Percentiles rank a stretch among this genome's conserved stretches.
Conservation (phyloP, 768 basidiomycete genomes). For the Lepiota brunneoincarnata region DNA sequence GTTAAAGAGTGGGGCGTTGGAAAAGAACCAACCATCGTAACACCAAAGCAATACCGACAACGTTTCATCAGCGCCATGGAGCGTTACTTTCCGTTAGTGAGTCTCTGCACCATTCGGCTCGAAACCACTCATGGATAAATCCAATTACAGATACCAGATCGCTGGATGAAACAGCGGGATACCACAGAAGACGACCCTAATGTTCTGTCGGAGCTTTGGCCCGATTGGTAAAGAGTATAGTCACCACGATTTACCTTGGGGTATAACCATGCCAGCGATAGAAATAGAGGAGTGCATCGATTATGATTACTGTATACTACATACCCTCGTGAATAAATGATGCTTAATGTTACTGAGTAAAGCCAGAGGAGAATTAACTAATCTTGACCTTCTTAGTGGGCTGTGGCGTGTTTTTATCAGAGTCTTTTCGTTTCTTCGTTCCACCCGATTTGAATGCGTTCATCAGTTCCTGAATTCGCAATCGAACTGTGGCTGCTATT, state of each 20-base stretch:
- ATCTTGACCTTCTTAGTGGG: conserved; percentile 68
- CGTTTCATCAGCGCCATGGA: conserved; percentile 88
- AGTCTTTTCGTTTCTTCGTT: conserved; percentile 74
- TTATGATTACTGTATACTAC: neutral
- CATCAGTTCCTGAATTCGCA: conserved; percentile 54
- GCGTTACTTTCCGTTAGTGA: conserved; percentile 81
- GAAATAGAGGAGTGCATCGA: neutral
- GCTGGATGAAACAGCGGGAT: conserved; percentile 89
- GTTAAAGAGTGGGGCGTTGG: conserved; percentile 89
- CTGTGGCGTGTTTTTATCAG: conserved; percentile 60
- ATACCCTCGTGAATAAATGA: conserved; percentile 4
- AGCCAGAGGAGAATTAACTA: conserved; percentile 32
- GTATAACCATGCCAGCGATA: neutral
- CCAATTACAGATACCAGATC: conserved; percentile 67
- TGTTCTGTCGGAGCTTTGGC: conserved; percentile 56
- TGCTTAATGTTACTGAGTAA: neutral
- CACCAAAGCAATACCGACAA: conserved; percentile 91
- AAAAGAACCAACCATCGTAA: conserved; percentile 93
- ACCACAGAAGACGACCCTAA: conserved; percentile 72
- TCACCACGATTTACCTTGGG: neutral
- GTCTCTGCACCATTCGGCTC: conserved; percentile 18
- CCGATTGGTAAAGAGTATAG: conserved; percentile 59
- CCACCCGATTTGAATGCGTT: conserved; percentile 43
- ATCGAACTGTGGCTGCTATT: conserved; percentile 48
- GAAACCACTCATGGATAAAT: conserved; percentile 9